These are phyloP conservation scores for Phylloporus sp. DNA, from an alignment of 768 basidiomycete genomes.

Conservation along the genomic window DNA sequence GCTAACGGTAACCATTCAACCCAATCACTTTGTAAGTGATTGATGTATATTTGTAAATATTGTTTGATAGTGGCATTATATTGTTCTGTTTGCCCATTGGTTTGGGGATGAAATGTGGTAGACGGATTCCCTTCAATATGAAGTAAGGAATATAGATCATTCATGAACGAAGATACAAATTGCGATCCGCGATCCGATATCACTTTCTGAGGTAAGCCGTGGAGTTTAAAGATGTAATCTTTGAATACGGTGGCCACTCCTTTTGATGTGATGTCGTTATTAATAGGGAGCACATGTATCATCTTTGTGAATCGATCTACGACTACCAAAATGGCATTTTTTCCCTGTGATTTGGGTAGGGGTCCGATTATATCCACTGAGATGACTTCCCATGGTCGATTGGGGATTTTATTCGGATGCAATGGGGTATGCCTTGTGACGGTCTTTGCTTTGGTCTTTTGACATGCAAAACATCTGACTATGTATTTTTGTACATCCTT, in stretches of 20 bases:
- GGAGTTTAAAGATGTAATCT: slow-evolving; percentile 24
- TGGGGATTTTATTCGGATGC: not conserved
- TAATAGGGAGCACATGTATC: slow-evolving; percentile 14
- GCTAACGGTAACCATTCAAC: too few relatives aligned
- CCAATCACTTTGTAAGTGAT: not conserved
- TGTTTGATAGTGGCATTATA: too few relatives aligned
- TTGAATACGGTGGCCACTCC: slow-evolving; percentile 16
- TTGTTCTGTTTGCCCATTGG: too few relatives aligned
- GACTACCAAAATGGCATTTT: slow-evolving; percentile 9
- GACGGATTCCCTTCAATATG: not conserved
- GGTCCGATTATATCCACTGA: too few relatives aligned
- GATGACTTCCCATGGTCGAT: not conserved
- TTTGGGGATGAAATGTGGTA: too few relatives aligned
- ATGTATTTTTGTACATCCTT: not conserved
- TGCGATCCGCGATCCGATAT: too few relatives aligned
- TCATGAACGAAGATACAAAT: too few relatives aligned
- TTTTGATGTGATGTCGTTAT: slow-evolving; percentile 13
- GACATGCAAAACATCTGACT: not conserved
- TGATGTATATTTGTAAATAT: not conserved
- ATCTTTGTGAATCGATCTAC: slow-evolving; percentile 13
- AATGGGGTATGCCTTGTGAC: not conserved
- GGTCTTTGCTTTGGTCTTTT: not conserved
- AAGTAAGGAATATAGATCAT: too few relatives aligned
- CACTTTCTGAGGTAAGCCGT: slow-evolving; percentile 7
- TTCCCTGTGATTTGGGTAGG: slow-evolving; percentile 1